These are phyloP conservation scores for Cyclanthera cordifolia DNA, from an alignment of 306 rosid species.

Conservation along the genomic window DNA sequence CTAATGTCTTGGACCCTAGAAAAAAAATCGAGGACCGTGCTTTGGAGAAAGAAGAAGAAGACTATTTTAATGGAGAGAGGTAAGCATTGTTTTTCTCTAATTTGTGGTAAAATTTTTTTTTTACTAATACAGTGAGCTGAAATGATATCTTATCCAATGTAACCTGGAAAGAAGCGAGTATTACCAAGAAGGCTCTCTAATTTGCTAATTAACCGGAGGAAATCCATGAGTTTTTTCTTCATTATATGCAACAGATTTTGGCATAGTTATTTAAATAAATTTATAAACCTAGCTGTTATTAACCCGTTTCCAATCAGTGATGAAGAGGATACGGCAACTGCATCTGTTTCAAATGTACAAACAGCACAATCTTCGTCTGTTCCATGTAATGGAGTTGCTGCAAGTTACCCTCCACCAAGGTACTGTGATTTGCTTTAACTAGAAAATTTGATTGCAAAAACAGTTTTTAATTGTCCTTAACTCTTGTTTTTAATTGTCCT, in stretches of 20 bases:
- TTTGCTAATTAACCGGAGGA: not conserved
- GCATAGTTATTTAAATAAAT: not conserved
- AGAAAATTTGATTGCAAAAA: not conserved
- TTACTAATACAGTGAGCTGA: not conserved
- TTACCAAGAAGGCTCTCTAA: not conserved
- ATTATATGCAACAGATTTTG: not conserved
- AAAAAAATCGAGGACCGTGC: slow-evolving; percentile 77
- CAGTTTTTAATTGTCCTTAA: not conserved
- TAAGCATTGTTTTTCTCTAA: slow-evolving; percentile 15
- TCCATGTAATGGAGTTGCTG: slow-evolving; percentile 58
- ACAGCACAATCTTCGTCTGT: slow-evolving; percentile 43
- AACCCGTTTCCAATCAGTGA: slow-evolving; percentile 42
- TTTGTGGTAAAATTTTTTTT: not conserved
- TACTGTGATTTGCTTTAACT: slow-evolving; percentile 14
- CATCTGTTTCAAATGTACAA: slow-evolving; percentile 38
- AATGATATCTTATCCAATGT: not conserved
- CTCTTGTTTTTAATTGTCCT: not conserved
- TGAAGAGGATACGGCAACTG: slow-evolving; percentile 76
- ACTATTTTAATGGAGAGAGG: slow-evolving; percentile 89
- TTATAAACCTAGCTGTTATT: not conserved
- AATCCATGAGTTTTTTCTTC: not conserved
- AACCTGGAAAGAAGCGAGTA: not conserved
- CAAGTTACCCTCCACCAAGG: slow-evolving; percentile 46
- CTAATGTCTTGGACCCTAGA: slow-evolving; percentile 45
- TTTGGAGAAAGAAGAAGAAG: slow-evolving; percentile 86